Evolutionary conservation across 805 yeast species (phyloP), one percentile per base, ranked within the genome.

Genomic region (Candida anglica): DNA sequence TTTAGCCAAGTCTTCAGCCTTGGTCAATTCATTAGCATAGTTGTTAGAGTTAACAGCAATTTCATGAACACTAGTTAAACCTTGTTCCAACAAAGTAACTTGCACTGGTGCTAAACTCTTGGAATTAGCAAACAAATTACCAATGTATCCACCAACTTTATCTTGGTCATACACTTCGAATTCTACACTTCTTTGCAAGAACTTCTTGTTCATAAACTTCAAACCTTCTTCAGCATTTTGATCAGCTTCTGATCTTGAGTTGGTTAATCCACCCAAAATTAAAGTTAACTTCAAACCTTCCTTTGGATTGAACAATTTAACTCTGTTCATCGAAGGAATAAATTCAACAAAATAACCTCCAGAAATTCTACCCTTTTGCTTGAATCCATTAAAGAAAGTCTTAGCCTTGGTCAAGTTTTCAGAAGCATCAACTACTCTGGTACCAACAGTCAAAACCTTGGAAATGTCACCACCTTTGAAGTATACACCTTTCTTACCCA

Each of bases 131-230:
- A 63, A 82, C 33, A 85, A 47, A 48, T 79, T 76, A 30, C 95
- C 93, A 49, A 85, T 76, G 50, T 87, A 87, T 0, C 84, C 86
- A 38, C 95, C 95, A 36, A 80, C 67, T 50, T 79, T 83, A 53
- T 87, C 96, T 33, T 75, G 73, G 37, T 75, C 80, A 43, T 75
- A 75, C 15, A 86, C 72, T 34, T 81, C 81, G 42, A 86, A 63
- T 42, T 74, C 78, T 27, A 86, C 85, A 41, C 79, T 86, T 51
- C 87, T 74, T 61, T 86, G 96, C 53, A 77, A 65, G 33, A 73
- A 68, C 40, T 73, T 72, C 40, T 69, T 71, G 47, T 65, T 67
- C 39, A 79, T 70, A 49, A 63, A 78, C 24, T 66, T 73, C 19
- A 76, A 49, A 2, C 86, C 86, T 25, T 65, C 71, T 15, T 73